Percentiles rank a stretch among this genome's conserved stretches.
Conservation (phyloP, 208 protist species). For the Acanthamoeba triangularis region DNA sequence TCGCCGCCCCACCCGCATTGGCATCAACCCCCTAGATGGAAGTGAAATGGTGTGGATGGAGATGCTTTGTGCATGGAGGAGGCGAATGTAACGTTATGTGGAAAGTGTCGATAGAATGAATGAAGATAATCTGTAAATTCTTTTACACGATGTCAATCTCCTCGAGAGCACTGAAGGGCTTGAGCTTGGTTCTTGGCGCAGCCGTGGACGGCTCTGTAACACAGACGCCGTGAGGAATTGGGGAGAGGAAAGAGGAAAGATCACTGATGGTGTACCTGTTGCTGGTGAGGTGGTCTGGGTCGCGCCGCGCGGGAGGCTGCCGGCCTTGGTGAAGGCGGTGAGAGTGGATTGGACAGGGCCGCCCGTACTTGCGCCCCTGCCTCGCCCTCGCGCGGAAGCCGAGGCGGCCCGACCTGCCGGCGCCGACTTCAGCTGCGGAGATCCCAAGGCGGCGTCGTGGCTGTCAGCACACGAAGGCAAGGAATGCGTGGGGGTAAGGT, state of each 20-base stretch:
- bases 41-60: background rate
- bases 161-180: background rate
- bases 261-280: background rate
- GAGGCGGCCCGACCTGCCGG: too few species aligned
- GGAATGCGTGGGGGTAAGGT: background rate
- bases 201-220: too few species aligned
- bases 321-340: background rate
- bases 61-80: background rate
- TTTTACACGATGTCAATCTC: constrained; percentile 29
- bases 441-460: too few species aligned
- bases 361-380: background rate
- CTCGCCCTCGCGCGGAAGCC: background rate
- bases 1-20: background rate
- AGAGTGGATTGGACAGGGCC: constrained; percentile 5
- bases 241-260: background rate
- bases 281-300: background rate
- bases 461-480: too few species aligned
- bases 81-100: background rate
- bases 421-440: too few species aligned
- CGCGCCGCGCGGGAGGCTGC: background rate
- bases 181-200: background rate
- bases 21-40: background rate
- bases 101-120: background rate
- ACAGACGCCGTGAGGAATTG: background rate
- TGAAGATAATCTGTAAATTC: constrained; percentile 10